Evolutionary conservation across 345 rosid species (phyloP).

Genomic region (Stellera chamaejasme): DNA sequence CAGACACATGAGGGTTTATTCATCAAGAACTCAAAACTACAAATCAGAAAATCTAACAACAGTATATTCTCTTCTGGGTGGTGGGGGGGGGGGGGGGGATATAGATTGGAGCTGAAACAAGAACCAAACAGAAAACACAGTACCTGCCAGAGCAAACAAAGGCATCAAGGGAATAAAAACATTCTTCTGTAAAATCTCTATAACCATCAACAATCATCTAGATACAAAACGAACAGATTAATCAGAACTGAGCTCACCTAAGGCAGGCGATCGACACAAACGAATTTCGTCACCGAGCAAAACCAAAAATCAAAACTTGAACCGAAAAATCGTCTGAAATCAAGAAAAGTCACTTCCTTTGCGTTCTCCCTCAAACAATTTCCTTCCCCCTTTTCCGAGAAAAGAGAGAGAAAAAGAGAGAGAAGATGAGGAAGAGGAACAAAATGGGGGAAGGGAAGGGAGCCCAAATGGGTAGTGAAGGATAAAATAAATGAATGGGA

Average conservation of each 20-base stretch:
- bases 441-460: conserved; percentile 14
- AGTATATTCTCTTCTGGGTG: too few species aligned
- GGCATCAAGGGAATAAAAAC: background rate
- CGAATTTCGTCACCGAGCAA: conserved; percentile 4
- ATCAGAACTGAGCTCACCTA: conserved; percentile 23
- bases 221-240: background rate
- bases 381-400: conserved; percentile 13
- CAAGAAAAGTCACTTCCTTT: conserved; percentile 1
- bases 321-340: conserved; percentile 5
- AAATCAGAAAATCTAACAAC: too few species aligned
- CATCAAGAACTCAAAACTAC: too few species aligned
- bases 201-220: conserved; percentile 19
- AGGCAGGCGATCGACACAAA: conserved; percentile 23
- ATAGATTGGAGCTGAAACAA: background rate
- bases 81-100: too few species aligned
- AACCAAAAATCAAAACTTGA: background rate
- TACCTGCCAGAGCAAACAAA: conserved; percentile 10
- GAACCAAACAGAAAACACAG: background rate
- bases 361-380: too few species aligned
- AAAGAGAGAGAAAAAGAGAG: conserved; percentile 14
- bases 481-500: conserved; percentile 6
- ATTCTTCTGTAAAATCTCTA: conserved; percentile 6
- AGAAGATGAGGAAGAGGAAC: conserved; percentile 6
- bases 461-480: conserved; percentile 3
- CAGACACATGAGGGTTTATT: too few species aligned